These are phyloP conservation scores for Groenewaldozyma salmanticensis DNA, from an alignment of 805 yeast genomes.

Conservation along the genomic window DNA sequence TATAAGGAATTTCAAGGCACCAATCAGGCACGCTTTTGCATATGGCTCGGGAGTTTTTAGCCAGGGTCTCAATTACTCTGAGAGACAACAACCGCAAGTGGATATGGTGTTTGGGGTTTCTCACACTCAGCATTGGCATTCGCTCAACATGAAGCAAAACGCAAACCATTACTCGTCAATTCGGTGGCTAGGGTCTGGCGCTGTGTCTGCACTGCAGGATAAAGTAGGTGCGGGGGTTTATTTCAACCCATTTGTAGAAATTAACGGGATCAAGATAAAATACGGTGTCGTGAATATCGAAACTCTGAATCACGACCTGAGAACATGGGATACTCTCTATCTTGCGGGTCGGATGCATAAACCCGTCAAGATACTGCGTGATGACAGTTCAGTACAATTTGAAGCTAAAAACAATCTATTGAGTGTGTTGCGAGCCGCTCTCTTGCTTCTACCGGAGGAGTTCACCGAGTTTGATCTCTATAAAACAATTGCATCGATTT, in stretches of 20 bases:
- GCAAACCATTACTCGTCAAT: slow-evolving; percentile 73
- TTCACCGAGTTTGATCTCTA: slow-evolving; percentile 61
- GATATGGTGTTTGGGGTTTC: slow-evolving; percentile 81
- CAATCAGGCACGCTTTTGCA: slow-evolving; percentile 75
- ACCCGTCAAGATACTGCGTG: slow-evolving; percentile 71
- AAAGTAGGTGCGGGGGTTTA: slow-evolving; percentile 78
- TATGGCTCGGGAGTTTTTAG: slow-evolving; percentile 91
- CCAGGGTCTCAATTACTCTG: slow-evolving; percentile 37
- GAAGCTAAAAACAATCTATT: slow-evolving; percentile 68
- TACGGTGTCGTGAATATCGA: slow-evolving; percentile 76
- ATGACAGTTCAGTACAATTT: slow-evolving; percentile 51
- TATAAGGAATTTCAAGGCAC: slow-evolving; percentile 53
- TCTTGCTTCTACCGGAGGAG: slow-evolving; percentile 40
- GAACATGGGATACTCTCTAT: slow-evolving; percentile 80
- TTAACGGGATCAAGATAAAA: slow-evolving; percentile 55
- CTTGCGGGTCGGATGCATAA: slow-evolving; percentile 90
- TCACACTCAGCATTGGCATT: slow-evolving; percentile 68
- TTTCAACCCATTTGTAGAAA: slow-evolving; percentile 78
- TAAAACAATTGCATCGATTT: slow-evolving; percentile 64
- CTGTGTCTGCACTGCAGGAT: slow-evolving; percentile 49
- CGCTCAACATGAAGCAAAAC: slow-evolving; percentile 52
- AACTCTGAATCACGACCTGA: slow-evolving; percentile 53
- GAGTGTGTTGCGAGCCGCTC: slow-evolving; percentile 64
- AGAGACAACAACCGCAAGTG: slow-evolving; percentile 45
- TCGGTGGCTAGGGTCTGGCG: slow-evolving; percentile 47